Percentiles rank a stretch among this genome's conserved stretches.
These are phyloP conservation scores for Corymbia maculata DNA, from an alignment of 345 rosid genomes.

Conservation along the genomic window DNA sequence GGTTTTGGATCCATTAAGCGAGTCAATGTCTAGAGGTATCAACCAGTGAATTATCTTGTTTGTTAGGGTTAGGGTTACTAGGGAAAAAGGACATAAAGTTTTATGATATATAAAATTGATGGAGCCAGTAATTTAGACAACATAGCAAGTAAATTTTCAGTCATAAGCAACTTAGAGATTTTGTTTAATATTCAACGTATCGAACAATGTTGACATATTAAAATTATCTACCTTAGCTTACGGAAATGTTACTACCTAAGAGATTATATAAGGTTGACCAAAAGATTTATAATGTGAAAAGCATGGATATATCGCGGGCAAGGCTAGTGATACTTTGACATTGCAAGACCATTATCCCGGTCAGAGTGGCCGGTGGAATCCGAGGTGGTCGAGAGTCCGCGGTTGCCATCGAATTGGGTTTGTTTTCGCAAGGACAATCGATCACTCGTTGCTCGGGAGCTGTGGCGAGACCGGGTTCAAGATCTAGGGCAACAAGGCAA, in stretches of 20 bases:
- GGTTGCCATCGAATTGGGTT: background rate
- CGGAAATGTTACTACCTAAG: no score
- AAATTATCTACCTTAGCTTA: no score
- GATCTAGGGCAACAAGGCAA: background rate
- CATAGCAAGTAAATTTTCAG: no score
- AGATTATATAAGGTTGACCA: no score
- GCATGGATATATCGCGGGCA: background rate
- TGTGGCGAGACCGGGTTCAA: background rate
- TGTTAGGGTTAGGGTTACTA: background rate
- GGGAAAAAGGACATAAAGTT: background rate
- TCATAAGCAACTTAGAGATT: no score
- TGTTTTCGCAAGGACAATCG: background rate
- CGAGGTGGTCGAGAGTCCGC: rapidly evolving
- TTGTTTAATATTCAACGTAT: background rate
- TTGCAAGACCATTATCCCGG: background rate
- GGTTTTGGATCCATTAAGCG: background rate
- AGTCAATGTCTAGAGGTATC: background rate
- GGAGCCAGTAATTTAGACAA: no score
- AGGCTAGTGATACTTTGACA: background rate
- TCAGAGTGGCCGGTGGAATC: background rate
- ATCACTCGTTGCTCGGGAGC: background rate
- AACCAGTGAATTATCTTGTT: background rate
- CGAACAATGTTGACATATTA: background rate
- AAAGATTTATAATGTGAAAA: no score
- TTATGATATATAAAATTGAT: background rate